Percentiles rank a stretch among this genome's conserved stretches.
Evolutionary conservation across 2,329 filamentous ascomycete species (phyloP).

Genomic region (Didymella sp.): DNA sequence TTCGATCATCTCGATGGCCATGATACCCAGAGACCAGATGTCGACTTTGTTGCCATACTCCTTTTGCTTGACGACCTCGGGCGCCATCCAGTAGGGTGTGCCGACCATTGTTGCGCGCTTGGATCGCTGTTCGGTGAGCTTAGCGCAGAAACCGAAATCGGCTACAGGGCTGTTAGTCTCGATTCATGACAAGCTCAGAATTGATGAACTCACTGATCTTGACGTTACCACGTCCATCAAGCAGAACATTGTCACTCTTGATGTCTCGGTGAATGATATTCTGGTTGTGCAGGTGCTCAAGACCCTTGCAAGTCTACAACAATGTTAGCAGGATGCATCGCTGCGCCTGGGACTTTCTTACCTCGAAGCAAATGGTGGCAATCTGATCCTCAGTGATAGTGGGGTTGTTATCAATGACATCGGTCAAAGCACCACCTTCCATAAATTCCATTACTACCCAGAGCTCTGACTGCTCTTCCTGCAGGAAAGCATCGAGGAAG

Average conservation of each 20-base stretch:
- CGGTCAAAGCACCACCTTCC: slow-evolving; percentile 96
- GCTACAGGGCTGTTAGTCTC: slow-evolving; percentile 60
- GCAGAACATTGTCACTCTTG: slow-evolving; percentile 97
- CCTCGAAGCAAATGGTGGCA: slow-evolving; percentile 94
- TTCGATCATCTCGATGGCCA: slow-evolving; percentile 99
- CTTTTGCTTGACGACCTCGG: slow-evolving; percentile 98
- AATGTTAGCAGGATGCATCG: slow-evolving; percentile 33
- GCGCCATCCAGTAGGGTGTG: slow-evolving; percentile 99
- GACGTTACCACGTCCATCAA: slow-evolving; percentile 93
- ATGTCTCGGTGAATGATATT: slow-evolving; percentile 99
- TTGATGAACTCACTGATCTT: slow-evolving; percentile 80
- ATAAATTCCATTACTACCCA: slow-evolving; percentile 99
- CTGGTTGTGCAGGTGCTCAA: slow-evolving; percentile 92
- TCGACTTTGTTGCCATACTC: slow-evolving; percentile 98
- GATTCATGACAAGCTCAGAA: neutral
- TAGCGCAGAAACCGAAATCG: slow-evolving; percentile 99
- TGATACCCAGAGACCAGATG: slow-evolving; percentile 98
- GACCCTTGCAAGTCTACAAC: slow-evolving; percentile 84
- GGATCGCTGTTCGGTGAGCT: slow-evolving; percentile 93
- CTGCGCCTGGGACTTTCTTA: slow-evolving; percentile 55
- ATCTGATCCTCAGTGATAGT: slow-evolving; percentile 96
- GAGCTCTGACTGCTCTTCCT: slow-evolving; percentile 92
- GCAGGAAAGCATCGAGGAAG: slow-evolving; percentile 94
- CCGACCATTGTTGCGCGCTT: slow-evolving; percentile 99
- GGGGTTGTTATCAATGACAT: slow-evolving; percentile 98